These are phyloP conservation scores for Aspergillus sp. DNA, from an alignment of 2,329 filamentous ascomycete species.

Conservation along the genomic window DNA sequence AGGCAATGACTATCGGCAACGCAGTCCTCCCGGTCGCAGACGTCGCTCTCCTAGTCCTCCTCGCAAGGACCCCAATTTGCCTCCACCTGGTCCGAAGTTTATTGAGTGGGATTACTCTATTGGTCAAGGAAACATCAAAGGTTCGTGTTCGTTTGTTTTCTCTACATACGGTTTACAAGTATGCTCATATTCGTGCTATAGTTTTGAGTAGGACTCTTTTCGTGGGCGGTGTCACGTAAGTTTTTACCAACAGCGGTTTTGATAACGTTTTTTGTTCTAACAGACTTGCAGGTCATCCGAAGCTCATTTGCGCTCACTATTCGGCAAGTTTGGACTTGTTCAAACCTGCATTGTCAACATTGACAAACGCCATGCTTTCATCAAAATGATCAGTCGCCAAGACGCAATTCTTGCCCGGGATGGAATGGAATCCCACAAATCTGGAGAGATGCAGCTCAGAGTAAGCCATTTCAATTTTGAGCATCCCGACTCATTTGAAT, in stretches of 20 bases:
- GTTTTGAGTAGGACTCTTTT: conserved; percentile 94
- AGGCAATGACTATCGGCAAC: conserved; percentile 71
- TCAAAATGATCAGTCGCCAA: conserved; percentile 91
- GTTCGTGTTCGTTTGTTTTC: conserved; percentile 28
- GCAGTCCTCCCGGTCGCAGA: conserved; percentile 70
- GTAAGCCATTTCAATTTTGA: conserved; percentile 42
- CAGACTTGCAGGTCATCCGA: conserved; percentile 63
- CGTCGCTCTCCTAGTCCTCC: conserved; percentile 59
- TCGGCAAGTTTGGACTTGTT: conserved; percentile 76
- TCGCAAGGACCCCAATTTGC: conserved; percentile 37
- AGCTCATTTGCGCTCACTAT: conserved; percentile 73
- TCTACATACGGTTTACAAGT: not conserved
- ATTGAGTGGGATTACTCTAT: conserved; percentile 74
- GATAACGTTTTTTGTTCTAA: conserved; percentile 10
- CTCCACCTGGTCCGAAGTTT: conserved; percentile 61
- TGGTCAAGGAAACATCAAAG: conserved; percentile 73
- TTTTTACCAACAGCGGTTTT: conserved; percentile 17
- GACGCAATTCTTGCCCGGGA: conserved; percentile 81
- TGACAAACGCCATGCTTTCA: conserved; percentile 96
- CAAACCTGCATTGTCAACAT: conserved; percentile 98
- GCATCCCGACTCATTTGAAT: not conserved
- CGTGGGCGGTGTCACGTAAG: conserved; percentile 88
- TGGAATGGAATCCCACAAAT: conserved; percentile 76
- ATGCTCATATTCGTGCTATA: conserved; percentile 23
- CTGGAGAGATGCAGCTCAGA: conserved; percentile 67